These are phyloP conservation scores for Talaromyces sp. DNA, from an alignment of 2,329 filamentous ascomycete genomes.

Conservation along the genomic window DNA sequence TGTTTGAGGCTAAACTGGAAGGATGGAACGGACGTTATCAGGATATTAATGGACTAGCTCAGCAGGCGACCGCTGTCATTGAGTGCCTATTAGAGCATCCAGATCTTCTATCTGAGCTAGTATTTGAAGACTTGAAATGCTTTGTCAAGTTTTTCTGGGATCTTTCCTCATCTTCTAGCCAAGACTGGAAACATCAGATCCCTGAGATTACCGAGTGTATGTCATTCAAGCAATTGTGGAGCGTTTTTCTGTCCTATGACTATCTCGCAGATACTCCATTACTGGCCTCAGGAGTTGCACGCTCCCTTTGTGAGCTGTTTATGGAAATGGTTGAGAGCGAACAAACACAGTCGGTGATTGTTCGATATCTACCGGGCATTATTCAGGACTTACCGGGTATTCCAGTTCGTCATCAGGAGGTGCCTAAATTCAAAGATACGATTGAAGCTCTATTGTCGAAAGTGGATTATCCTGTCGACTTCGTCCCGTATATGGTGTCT, in stretches of 20 bases:
- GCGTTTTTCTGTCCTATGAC: conserved; percentile 37
- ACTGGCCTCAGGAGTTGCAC: conserved; percentile 33
- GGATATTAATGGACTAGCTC: conserved; percentile 28
- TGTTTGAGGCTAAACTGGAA: conserved; percentile 17
- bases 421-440: conserved; percentile 32
- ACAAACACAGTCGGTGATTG: background rate
- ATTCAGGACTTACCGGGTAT: conserved; percentile 35
- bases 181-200: conserved; percentile 1
- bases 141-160: conserved; percentile 34
- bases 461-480: conserved; percentile 24
- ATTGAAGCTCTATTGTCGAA: conserved; percentile 32
- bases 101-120: conserved; percentile 28
- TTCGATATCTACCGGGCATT: conserved; percentile 16
- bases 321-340: background rate
- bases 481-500: conserved; percentile 33
- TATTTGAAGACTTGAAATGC: conserved; percentile 28
- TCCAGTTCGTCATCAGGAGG: conserved; percentile 37
- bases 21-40: conserved; percentile 39
- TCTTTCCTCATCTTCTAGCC: conserved; percentile 22
- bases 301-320: conserved; percentile 29
- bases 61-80: conserved; percentile 35
- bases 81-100: conserved; percentile 32
- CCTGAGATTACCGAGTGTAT: conserved; percentile 20
- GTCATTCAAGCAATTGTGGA: conserved; percentile 38
- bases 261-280: conserved; percentile 35